Evolutionary conservation across 192 early-diverging fungal species (phyloP).

Genomic region (Linnemannia zychae): DNA sequence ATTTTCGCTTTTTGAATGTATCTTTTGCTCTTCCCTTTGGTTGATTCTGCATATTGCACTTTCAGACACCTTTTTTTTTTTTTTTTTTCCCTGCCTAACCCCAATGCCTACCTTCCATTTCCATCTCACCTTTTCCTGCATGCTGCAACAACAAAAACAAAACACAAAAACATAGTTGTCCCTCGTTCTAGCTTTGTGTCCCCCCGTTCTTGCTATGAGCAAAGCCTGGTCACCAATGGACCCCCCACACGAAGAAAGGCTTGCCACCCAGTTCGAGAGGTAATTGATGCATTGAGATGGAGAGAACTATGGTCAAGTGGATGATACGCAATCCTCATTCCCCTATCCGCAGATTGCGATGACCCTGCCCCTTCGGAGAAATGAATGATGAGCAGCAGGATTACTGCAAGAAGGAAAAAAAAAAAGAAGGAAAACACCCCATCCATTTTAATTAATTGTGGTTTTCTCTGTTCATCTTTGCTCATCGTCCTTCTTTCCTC

Average conservation of each 20-base stretch:
- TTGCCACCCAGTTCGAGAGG: slow-evolving; percentile 37
- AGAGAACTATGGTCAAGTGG: not conserved
- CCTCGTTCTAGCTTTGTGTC: not conserved
- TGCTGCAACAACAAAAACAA: not conserved
- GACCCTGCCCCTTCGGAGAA: not conserved
- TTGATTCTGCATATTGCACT: not conserved
- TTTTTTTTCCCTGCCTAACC: slow-evolving; percentile 6
- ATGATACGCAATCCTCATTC: not conserved
- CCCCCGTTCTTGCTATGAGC: not conserved
- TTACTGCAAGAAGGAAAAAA: not conserved
- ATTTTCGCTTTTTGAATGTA: not conserved
- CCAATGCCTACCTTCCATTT: not conserved
- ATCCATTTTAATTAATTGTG: not conserved
- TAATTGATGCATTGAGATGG: slow-evolving; percentile 1
- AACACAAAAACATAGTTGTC: not conserved
- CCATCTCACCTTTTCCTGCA: not conserved
- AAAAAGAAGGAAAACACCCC: not conserved
- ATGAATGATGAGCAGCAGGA: not conserved
- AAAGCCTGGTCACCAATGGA: slow-evolving; percentile 24
- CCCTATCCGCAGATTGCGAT: not conserved
- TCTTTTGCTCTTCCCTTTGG: not conserved
- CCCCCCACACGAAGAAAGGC: slow-evolving; percentile 32
- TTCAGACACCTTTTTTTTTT: slow-evolving; percentile 1
- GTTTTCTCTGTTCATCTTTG: not conserved
- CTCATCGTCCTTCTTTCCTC: not conserved